Conservation (phyloP, 2,329 filamentous ascomycete genomes). For the Ascochyta fabae region DNA sequence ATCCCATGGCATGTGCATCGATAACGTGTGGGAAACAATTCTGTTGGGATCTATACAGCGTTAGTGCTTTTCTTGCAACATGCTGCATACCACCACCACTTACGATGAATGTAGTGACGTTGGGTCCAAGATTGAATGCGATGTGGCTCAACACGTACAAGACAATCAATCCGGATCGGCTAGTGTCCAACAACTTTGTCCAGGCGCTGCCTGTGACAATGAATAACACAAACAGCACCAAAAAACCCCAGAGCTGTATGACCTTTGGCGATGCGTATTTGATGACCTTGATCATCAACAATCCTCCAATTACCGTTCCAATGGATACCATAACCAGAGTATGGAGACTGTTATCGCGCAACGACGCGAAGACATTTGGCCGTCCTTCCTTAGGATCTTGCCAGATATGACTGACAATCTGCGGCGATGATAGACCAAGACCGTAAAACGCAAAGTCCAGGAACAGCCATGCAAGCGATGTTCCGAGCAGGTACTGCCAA, state of each 20-base stretch:
- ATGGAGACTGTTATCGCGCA: constrained; percentile 40
- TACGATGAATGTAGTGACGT: constrained; percentile 47
- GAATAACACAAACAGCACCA: constrained; percentile 41
- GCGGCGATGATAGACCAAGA: constrained; percentile 44
- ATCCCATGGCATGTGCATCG: constrained; percentile 62
- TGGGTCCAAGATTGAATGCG: constrained; percentile 46
- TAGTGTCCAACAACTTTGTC: constrained; percentile 34
- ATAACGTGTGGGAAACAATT: constrained; percentile 63
- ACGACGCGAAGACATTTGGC: constrained; percentile 31
- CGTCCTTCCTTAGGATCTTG: constrained; percentile 17
- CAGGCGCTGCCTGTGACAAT: constrained; percentile 43
- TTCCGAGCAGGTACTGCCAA: constrained; percentile 48
- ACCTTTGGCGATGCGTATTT: constrained; percentile 43
- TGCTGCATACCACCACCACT: constrained; percentile 31
- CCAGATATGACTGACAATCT: constrained; percentile 47
- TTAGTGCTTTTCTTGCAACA: constrained; percentile 42
- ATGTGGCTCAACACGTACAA: constrained; percentile 45
- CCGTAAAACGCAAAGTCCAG: constrained; percentile 49
- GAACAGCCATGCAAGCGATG: constrained; percentile 45
- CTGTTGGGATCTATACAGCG: constrained; percentile 59
- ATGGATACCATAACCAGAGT: constrained; percentile 46
- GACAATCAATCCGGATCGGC: constrained; percentile 36
- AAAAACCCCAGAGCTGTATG: constrained; percentile 44
- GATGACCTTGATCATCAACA: constrained; percentile 44
- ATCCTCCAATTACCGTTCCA: constrained; percentile 39